phyloP scores from a whole-genome alignment of 768 basidiomycete genomes.

The Mycena sanguinolenta region DNA sequence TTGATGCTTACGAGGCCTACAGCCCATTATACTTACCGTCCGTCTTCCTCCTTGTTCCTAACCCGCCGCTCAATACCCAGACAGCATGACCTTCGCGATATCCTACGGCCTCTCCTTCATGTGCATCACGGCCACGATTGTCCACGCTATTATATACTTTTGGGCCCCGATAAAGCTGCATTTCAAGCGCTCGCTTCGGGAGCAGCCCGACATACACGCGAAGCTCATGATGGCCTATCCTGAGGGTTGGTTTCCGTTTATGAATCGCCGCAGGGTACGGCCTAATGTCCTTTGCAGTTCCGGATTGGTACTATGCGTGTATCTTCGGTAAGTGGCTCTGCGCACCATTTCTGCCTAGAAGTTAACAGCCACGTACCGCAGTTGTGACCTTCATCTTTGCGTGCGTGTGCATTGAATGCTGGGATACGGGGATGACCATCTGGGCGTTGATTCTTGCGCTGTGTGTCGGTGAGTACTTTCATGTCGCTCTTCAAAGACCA shows the following conservation, averaged over 20 bases:
- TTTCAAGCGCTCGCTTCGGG: constrained; percentile 62
- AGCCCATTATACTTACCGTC: constrained; percentile 64
- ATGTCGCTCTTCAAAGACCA: constrained; percentile 15
- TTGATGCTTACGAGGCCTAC: constrained; percentile 60
- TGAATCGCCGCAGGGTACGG: neutral
- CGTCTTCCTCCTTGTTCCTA: constrained; percentile 28
- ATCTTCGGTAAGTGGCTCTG: constrained; percentile 54
- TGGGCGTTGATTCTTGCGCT: constrained; percentile 74
- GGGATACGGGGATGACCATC: constrained; percentile 77
- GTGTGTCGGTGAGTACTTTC: constrained; percentile 51
- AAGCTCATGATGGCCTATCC: constrained; percentile 70
- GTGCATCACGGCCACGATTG: constrained; percentile 71
- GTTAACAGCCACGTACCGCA: constrained; percentile 20
- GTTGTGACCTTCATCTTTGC: constrained; percentile 72
- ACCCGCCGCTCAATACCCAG: neutral
- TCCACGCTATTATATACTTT: constrained; percentile 68
- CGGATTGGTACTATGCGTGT: constrained; percentile 73
- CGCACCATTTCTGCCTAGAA: constrained; percentile 4
- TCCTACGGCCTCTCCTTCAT: constrained; percentile 74
- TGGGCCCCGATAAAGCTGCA: constrained; percentile 69
- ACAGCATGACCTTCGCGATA: constrained; percentile 66
- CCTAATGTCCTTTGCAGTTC: constrained; percentile 53
- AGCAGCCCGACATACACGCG: constrained; percentile 72
- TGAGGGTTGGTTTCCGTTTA: constrained; percentile 47
- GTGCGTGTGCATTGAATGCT: constrained; percentile 70